Evolutionary conservation across 2,329 filamentous ascomycete genomes (phyloP), one percentile per base, ranked within the genome.

Genomic region (Ophiostoma sp.): DNA sequence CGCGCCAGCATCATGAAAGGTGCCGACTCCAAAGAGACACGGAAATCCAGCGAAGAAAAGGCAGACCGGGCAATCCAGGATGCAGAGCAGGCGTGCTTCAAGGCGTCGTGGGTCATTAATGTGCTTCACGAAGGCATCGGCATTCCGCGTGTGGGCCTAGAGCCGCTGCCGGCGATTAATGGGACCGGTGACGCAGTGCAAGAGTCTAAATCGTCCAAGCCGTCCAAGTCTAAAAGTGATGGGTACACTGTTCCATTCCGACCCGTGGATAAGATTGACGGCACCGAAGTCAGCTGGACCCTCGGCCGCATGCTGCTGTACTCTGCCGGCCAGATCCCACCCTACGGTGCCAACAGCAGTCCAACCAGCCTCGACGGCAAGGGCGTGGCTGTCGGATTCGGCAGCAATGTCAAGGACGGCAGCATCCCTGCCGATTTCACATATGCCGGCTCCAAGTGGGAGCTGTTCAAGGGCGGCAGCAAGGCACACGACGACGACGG

Each of bases 51-150:
- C 15, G 54, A 66, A 48, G 67, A 71, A 71, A 68, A 71, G 11
- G 23, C 90, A 77, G 94, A 92, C 72, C 88, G 91, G 73, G 93
- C 94, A 74, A 85, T 93, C 1, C 87, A 90, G 75, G 91, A 89
- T 67, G 94, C 94, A 5, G 87, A 90, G 73, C 89, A 96, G 77
- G 91, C 96, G 1, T 99, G 95, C 78, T 99, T 99, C 84, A 99
- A 99, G 79, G 94, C 95, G 0, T 95, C 93, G 5, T 99, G 96
- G 95, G 83, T 99, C 64, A 97, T 99, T 77, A 99, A 96, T 75
- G 90, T 99, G 76, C 84, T 99, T 4, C 94, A 99, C 76, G 92
- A 97, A 73, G 95, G 95, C 1, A 97, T 99, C 74, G 96, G 95
- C 0, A 89, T 99, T 68, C 96, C 96, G 5, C 87, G 94, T 68